Evolutionary conservation across 208 protist genomes (phyloP).

Genomic region (Crithidia sp.): DNA sequence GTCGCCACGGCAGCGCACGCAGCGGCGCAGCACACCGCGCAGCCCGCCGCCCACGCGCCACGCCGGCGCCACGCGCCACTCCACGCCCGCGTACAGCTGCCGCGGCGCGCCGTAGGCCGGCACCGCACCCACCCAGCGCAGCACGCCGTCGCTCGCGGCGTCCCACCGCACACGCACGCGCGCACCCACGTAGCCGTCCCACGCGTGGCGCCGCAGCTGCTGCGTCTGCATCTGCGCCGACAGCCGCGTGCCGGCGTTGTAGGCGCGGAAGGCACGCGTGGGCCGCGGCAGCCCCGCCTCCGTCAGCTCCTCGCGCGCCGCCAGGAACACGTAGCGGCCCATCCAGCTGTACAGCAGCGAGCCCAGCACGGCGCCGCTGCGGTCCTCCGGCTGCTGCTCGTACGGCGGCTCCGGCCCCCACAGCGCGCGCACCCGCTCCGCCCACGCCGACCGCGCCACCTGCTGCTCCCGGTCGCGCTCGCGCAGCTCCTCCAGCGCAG

Average conservation of each 20-base stretch:
- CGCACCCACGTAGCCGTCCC: conserved; percentile 40
- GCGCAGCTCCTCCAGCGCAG: neutral
- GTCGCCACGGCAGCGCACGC: conserved; percentile 3
- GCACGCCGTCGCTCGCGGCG: conserved; percentile 29
- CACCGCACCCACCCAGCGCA: conserved; percentile 57
- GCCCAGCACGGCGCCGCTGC: conserved; percentile 17
- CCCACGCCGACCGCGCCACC: conserved; percentile 12
- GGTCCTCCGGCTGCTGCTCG: conserved; percentile 31
- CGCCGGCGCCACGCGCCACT: conserved; percentile 46
- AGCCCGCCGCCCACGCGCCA: conserved; percentile 18
- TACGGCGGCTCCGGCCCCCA: conserved; percentile 40
- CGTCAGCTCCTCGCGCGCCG: neutral
- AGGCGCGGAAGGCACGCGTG: conserved; percentile 7
- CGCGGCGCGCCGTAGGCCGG: conserved; percentile 40
- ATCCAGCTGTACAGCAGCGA: conserved; percentile 43
- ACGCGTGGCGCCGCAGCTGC: conserved; percentile 33
- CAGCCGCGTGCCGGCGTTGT: conserved; percentile 8
- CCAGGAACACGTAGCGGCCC: conserved; percentile 28
- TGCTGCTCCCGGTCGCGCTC: conserved; percentile 16
- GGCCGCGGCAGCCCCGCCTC: conserved; percentile 1
- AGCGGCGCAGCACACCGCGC: neutral
- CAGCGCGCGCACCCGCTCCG: conserved; percentile 17
- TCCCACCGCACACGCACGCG: conserved; percentile 28
- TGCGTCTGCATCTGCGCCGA: conserved; percentile 30
- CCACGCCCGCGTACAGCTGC: conserved; percentile 57